Evolutionary conservation across 257 asterid species (phyloP).

Genomic region (Solanum gracilifrons): DNA sequence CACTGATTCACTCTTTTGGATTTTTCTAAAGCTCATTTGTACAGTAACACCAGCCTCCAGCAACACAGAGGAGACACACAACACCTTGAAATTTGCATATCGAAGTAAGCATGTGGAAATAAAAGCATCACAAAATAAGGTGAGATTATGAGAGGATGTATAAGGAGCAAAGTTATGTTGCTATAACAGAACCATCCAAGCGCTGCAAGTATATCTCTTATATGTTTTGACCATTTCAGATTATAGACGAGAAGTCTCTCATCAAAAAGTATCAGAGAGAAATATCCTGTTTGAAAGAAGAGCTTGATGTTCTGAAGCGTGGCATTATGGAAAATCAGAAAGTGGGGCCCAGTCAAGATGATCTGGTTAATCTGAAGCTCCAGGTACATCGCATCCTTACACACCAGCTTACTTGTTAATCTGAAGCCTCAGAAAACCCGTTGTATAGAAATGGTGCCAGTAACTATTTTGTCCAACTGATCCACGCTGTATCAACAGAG

Average conservation of each 20-base stretch:
- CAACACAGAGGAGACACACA: slow-evolving; percentile 75
- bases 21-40: slow-evolving; percentile 63
- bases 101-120: slow-evolving; percentile 69
- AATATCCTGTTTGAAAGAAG: slow-evolving; percentile 65
- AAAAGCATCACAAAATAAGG: slow-evolving; percentile 66
- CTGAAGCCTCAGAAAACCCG: not conserved
- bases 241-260: slow-evolving; percentile 84
- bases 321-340: slow-evolving; percentile 67
- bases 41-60: slow-evolving; percentile 79
- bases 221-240: slow-evolving; percentile 19
- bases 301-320: slow-evolving; percentile 64
- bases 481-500: not conserved
- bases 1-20: slow-evolving; percentile 14
- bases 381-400: slow-evolving; percentile 33
- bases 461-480: not conserved
- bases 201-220: not conserved
- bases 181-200: not conserved
- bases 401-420: not conserved
- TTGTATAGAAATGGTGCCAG: not conserved
- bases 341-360: slow-evolving; percentile 54
- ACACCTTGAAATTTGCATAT: slow-evolving; percentile 72
- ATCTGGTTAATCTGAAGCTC: slow-evolving; percentile 59
- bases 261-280: slow-evolving; percentile 79
- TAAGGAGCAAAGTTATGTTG: not conserved
- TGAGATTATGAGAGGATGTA: slow-evolving; percentile 1